Evolutionary conservation across 2,329 filamentous ascomycete species (phyloP), one percentile per base, ranked within the genome.

Genomic region (Pseudonectria foliicola): DNA sequence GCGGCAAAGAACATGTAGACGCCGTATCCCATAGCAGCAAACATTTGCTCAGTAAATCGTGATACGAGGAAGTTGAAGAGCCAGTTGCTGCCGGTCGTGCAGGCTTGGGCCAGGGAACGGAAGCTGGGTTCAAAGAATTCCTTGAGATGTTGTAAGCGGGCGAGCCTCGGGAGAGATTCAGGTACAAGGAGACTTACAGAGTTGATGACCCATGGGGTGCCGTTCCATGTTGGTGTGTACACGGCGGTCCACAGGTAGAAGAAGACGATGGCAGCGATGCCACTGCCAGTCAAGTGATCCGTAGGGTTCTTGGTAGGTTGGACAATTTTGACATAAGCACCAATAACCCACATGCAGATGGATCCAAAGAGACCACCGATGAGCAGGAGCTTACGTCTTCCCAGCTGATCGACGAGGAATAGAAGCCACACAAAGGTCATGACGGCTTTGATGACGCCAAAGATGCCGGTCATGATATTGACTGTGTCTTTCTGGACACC

Each of bases 401-500:
- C 54, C n/a, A 56, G 35, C 15, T 68, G 70, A 48, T 82, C 78
- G 42, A 82, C 76, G 18, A 82, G 64, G 54, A 72, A 74, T 25
- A 82, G 60, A 5, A 82, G 65, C 73, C 77, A 83, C 44, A 82
- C 48, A 16, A 82, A 59, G 0, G 79, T 82, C 38, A 79, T 62
- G 5, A 71, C 62, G 0, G 77, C 80, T 63, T 82, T 82, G 45
- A 82, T 71, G 3, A 82, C 75, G 14, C 78, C 79, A 42, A 82
- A 83, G 33, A 83, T 71, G 14, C 79, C 79, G 1, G 79, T 82
- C 7, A 77, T 80, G 25, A 82, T 28, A 26, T 49, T 49, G n/a
- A 47, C 43, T 6, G 46, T 49, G 34, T 47, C 46, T 0, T 15
- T 11, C 13, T 46, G 35, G 23, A 43, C 35, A 27, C 40, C 40